These are phyloP conservation scores for Gracilaria caudata DNA, from an alignment of 23 red algal genomes.

Conservation along the genomic window DNA sequence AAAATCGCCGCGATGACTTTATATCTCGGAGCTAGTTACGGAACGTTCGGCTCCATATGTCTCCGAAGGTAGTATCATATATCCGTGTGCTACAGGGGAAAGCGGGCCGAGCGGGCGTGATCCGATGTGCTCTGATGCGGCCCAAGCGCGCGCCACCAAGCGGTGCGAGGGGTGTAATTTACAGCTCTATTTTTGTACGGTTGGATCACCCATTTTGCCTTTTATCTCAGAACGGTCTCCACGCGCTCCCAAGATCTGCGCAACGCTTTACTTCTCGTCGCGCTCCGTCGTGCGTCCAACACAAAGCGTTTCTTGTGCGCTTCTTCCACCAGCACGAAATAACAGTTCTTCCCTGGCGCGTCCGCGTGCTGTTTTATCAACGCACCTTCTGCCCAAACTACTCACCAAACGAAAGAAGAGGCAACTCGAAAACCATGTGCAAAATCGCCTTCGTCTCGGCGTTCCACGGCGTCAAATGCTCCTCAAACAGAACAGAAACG, in stretches of 20 bases:
- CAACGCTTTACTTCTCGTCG: neutral
- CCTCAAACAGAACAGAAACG: neutral
- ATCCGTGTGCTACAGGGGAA: too few relatives aligned
- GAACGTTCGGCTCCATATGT: too few relatives aligned
- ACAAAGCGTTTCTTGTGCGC: neutral
- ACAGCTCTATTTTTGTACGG: neutral
- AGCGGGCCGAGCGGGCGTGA: neutral
- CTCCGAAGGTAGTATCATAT: too few relatives aligned
- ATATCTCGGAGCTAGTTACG: too few relatives aligned
- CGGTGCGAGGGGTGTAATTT: neutral
- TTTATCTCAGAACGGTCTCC: neutral
- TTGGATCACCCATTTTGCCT: neutral
- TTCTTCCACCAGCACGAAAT: neutral
- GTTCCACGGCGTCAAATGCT: neutral
- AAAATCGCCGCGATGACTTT: too few relatives aligned
- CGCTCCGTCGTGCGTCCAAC: too few relatives aligned
- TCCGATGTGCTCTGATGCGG: neutral
- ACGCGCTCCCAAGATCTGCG: neutral
- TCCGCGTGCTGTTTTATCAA: neutral
- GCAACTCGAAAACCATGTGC: neutral
- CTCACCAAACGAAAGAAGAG: too few relatives aligned
- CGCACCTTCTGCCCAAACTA: neutral
- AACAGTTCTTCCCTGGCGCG: neutral
- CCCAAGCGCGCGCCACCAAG: too few relatives aligned
- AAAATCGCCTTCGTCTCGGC: constrained; percentile 12